These are phyloP conservation scores for Musa acuminata DNA, from an alignment of 176 grass and related monocot species.

Conservation along the genomic window DNA sequence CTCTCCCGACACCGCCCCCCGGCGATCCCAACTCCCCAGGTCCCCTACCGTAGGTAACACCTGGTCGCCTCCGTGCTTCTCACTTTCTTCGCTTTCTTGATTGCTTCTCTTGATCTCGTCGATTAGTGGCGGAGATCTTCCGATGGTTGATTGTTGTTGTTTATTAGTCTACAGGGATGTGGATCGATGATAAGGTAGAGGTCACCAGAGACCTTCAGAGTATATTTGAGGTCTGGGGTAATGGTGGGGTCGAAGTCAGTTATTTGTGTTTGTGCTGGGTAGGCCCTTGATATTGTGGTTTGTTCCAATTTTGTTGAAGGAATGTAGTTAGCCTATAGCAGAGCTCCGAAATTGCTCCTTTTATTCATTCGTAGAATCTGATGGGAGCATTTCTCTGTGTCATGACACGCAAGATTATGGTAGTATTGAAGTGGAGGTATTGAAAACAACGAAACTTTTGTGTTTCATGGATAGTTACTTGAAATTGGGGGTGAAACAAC, in stretches of 20 bases:
- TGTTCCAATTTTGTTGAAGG: neutral
- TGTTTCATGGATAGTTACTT: neutral
- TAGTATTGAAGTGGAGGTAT: neutral
- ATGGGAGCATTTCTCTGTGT: neutral
- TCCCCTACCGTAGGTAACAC: slow-evolving; percentile 38
- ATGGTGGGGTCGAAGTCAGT: neutral
- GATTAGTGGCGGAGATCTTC: neutral
- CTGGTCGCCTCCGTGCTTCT: neutral
- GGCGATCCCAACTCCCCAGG: slow-evolving; percentile 46
- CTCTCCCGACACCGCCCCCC: slow-evolving; percentile 33
- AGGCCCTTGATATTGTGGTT: neutral
- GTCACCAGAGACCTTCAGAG: neutral
- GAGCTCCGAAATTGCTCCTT: neutral
- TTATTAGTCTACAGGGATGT: neutral
- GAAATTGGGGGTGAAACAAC: too few relatives aligned
- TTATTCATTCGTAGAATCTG: neutral
- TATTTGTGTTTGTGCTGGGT: too few relatives aligned
- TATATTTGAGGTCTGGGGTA: neutral
- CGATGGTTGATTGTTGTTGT: neutral
- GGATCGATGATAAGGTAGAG: too few relatives aligned
- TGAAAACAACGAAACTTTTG: neutral
- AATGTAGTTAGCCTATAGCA: neutral
- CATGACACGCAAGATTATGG: neutral
- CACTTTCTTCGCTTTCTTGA: too few relatives aligned
- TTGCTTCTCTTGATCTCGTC: neutral